Evolutionary conservation across 139 green algal species (phyloP), one percentile per base, ranked within the genome.

Genomic region (Zygnema cylindricum): DNA sequence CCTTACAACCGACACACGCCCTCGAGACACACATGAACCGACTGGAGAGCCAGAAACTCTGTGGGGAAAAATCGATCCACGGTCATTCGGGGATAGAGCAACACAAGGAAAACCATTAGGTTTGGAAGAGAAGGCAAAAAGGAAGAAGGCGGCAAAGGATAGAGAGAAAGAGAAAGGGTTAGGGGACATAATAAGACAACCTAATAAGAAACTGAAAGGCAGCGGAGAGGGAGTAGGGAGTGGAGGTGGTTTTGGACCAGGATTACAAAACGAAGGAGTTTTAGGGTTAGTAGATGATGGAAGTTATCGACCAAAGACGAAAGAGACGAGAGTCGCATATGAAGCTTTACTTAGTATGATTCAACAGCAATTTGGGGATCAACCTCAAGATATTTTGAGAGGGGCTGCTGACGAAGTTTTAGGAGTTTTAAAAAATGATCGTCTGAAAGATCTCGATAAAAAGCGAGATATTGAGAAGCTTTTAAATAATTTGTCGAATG

Each of bases 331-430:
- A 2, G 94, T 94, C 32, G 97, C 97, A 1, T 99, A 99, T 88
- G 97, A 99, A 90, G 92, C 94, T 33, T 85, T 99, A 82, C 94
- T 99, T 69, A 87, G 89, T 1, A 87, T 95, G 41, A 96, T 99
- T 75, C 92, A 95, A 55, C 82, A 41, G 25, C 92, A 96, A 63
- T 98, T 99, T 94, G 97, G 97, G 0, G 97, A 99, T 91, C 95
- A 98, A 92, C 97, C 97, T 30, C 87, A 76, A 69, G 97, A 99
- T 89, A 93, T 99, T 33, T 93, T 99, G 81, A 88, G 94, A 11
- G 97, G 97, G 35, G 97, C 97, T 33, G 97, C 97, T 0, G 97
- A 99, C 43, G 97, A 99, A 93, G 94, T 99, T 77, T 94, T 99
- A 73, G 94, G 93, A 0, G 94, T 96, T 69, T 93, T 99, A 1